phyloP scores from a whole-genome alignment of 2,329 filamentous ascomycete genomes.

The Escovopsis sp. region DNA sequence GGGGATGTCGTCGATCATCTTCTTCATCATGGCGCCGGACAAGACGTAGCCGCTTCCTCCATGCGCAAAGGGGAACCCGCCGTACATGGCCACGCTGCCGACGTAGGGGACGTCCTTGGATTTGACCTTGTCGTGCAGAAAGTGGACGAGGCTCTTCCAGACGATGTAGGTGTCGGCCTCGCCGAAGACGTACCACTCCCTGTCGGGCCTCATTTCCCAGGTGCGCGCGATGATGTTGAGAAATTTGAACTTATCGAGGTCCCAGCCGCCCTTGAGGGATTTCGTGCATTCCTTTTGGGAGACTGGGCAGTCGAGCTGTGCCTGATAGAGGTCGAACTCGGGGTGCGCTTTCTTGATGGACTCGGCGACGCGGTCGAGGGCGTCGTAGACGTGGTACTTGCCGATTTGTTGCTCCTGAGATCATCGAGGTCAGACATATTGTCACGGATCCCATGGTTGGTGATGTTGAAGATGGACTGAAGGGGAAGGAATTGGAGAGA shows the following conservation, averaged over 20 bases:
- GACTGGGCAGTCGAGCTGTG: conserved; percentile 30
- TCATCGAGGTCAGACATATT: not conserved
- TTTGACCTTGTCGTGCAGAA: conserved; percentile 29
- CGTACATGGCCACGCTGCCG: conserved; percentile 34
- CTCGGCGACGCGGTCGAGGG: conserved; percentile 24
- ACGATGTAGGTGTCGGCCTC: conserved; percentile 45
- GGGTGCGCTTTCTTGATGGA: conserved; percentile 21
- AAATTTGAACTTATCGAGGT: conserved; percentile 48
- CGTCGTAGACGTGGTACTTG: conserved; percentile 27
- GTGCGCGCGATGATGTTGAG: conserved; percentile 42
- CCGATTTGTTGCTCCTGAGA: conserved; percentile 34
- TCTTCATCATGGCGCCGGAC: conserved; percentile 36
- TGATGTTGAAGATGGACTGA: not conserved
- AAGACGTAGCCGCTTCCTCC: conserved; percentile 43
- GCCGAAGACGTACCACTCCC: conserved; percentile 45
- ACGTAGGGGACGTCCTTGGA: conserved; percentile 31
- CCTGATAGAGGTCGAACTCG: conserved; percentile 32
- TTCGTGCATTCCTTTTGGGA: conserved; percentile 29
- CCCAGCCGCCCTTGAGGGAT: conserved; percentile 28
- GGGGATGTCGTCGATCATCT: conserved; percentile 28
- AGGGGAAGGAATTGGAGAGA: not conserved
- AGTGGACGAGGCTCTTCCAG: conserved; percentile 37
- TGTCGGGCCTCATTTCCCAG: conserved; percentile 36
- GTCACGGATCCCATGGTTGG: not conserved
- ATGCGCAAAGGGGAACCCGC: conserved; percentile 35